Evolutionary conservation across 768 basidiomycete species (phyloP).

Genomic region (Fomitopsis serialis): DNA sequence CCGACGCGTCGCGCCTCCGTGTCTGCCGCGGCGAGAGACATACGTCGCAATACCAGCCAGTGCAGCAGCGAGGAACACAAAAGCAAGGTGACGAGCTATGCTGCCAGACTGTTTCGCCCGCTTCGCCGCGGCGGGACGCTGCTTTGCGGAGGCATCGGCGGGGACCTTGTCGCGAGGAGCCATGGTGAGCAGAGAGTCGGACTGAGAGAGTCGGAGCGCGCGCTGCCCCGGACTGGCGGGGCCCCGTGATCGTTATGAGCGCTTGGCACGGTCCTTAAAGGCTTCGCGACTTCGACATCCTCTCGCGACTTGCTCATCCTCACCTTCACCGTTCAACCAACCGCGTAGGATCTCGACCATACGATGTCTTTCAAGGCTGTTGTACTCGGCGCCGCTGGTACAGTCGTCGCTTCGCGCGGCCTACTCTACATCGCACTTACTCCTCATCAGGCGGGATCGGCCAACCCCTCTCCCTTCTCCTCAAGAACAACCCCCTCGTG

Average conservation of each 20-base stretch:
- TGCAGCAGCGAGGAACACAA: conserved; percentile 10
- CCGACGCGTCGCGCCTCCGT: not conserved
- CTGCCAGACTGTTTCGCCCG: not conserved
- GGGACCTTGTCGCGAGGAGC: not conserved
- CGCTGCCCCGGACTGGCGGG: too few relatives aligned
- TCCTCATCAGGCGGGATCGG: conserved; percentile 79
- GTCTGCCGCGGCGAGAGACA: not conserved
- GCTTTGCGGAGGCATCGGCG: not conserved
- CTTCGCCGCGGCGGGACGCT: not conserved
- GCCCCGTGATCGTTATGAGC: not conserved
- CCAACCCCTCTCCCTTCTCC: conserved; percentile 88
- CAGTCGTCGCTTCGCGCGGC: conserved; percentile 9
- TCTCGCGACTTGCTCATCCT: too few relatives aligned
- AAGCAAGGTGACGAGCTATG: conserved; percentile 3
- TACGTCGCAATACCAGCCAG: conserved; percentile 12
- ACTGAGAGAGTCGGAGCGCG: not conserved
- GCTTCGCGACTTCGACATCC: not conserved
- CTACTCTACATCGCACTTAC: not conserved
- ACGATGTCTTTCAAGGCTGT: conserved; percentile 71
- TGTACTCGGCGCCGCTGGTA: conserved; percentile 95
- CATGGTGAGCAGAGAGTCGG: not conserved
- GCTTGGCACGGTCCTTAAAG: not conserved
- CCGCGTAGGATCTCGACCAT: not conserved
- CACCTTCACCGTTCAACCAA: not conserved
- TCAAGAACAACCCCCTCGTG: conserved; percentile 81